Percentiles rank a stretch among this genome's conserved stretches.
Conservation (phyloP, 2,329 filamentous ascomycete species). For the Neopestalotiopsis sp. region DNA sequence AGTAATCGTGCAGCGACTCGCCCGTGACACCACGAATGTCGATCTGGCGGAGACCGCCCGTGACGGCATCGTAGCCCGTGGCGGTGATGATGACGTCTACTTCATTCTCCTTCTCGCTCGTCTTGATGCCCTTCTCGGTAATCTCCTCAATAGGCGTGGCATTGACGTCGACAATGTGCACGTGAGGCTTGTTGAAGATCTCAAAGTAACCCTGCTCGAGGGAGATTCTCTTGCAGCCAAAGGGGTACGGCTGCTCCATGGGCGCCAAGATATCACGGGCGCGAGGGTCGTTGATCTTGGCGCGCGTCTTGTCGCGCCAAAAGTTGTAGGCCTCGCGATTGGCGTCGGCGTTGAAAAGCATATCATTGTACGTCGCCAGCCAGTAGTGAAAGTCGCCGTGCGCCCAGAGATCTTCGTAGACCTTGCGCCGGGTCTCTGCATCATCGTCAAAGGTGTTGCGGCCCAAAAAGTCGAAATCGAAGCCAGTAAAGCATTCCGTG, state of each 20-base stretch:
- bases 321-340: conserved; percentile 59
- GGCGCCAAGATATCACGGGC: conserved; percentile 57
- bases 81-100: conserved; percentile 40
- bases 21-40: conserved; percentile 40
- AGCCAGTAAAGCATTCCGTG: conserved; percentile 60
- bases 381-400: conserved; percentile 59
- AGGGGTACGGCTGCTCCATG: conserved; percentile 53
- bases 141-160: conserved; percentile 25
- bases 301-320: conserved; percentile 54
- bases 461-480: conserved; percentile 60
- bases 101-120: conserved; percentile 23
- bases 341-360: conserved; percentile 46
- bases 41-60: conserved; percentile 44
- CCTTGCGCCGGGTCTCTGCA: conserved; percentile 50
- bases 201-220: conserved; percentile 36
- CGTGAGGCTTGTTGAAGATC: conserved; percentile 36
- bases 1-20: conserved; percentile 38
- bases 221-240: conserved; percentile 53
- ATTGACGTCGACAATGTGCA: conserved; percentile 36
- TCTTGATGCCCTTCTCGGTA: conserved; percentile 28
- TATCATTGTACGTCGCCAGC: conserved; percentile 59
- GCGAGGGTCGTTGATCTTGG: conserved; percentile 52
- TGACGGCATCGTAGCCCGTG: conserved; percentile 48
- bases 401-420: conserved; percentile 53
- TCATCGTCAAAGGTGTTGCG: conserved; percentile 60